Conservation (phyloP, 1,284 basidiomycete genomes). For the Tilletia horrida region DNA sequence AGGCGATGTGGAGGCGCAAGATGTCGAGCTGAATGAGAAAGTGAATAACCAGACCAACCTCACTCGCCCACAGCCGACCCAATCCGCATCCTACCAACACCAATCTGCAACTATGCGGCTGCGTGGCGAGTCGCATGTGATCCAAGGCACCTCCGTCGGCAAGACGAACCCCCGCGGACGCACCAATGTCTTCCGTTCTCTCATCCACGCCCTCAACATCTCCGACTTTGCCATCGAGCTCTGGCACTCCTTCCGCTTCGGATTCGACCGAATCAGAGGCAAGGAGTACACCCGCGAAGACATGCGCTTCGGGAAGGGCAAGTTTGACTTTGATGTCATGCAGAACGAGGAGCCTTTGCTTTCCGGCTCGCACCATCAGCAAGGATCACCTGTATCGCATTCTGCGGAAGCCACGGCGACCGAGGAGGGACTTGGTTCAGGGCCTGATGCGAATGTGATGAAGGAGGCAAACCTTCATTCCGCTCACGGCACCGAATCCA, state of each 20-base stretch:
- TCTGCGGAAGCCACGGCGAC: background rate
- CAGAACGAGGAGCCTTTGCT: background rate
- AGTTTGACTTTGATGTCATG: slow-evolving; percentile 20
- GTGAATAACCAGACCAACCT: background rate
- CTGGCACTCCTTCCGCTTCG: slow-evolving; percentile 28
- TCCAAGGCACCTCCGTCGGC: slow-evolving; percentile 15
- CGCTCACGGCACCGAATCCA: too few relatives aligned
- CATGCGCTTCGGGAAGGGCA: slow-evolving; percentile 22
- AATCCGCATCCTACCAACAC: background rate
- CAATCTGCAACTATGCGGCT: background rate
- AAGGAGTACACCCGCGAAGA: slow-evolving; percentile 29
- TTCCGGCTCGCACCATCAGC: background rate
- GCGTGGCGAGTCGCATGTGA: slow-evolving; percentile 1
- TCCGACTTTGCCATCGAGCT: slow-evolving; percentile 27
- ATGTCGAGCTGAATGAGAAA: background rate
- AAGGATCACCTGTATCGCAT: too few relatives aligned
- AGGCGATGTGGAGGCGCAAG: slow-evolving; percentile 1
- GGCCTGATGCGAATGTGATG: background rate
- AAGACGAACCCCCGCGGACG: slow-evolving; percentile 22
- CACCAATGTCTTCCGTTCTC: slow-evolving; percentile 20
- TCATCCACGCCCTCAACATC: slow-evolving; percentile 28
- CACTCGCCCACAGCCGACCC: background rate
- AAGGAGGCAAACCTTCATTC: too few relatives aligned
- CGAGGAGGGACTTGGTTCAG: background rate
- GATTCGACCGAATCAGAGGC: slow-evolving; percentile 27